Base-by-base conservation (phyloP, 179 eudicot species). In the Drosera spatulata region DNA sequence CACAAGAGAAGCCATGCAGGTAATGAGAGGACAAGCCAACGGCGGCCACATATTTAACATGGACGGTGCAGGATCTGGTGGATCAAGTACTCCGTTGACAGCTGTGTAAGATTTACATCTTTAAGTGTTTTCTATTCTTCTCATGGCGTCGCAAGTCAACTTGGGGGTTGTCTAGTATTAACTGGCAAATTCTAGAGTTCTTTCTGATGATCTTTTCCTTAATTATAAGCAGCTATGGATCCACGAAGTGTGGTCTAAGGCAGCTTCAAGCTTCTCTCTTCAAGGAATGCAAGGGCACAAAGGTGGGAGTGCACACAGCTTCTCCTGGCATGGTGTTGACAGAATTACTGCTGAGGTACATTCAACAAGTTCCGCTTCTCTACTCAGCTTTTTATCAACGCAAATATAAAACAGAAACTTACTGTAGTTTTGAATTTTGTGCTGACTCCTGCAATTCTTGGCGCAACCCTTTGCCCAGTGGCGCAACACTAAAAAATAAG, bases 31-130 rank as follows among this genome's bases (percentile, higher is more conserved):
- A 73, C 99, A 89, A 72, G 64, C 53, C 22, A 84, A 76, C 40
- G 88, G 85, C 0, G 99, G 97, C 59, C 97, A 93, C 70, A 77
- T 93, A 65, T 89, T 93, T 52, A 93, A 89, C 81, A 93, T 93
- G 97, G 99, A 93, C 74, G 99, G 99, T 69, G 90, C 90, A 12
- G 99, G 99, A 37, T 93, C 99, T n/a, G 97, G 99, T 62, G 99
- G 99, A 62, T 93, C 97, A 57, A 93, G 97, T 72, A 93, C 99
- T 61, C 99, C 99, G 43, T 73, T 93, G 70, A 93, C 99, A 37
- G 95, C 97, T 48, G 99, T 93, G 99, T 93, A 84, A 80, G 95
- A 66, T 61, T 40, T 60, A n/a, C 38, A 50, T 37, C n/a, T 39
- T 58, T 15, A 10, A 39, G 13, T 43, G 41, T 13, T 39, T 39